phyloP scores from a whole-genome alignment of 2,329 filamentous ascomycete genomes.

The Penicillium sp. region DNA sequence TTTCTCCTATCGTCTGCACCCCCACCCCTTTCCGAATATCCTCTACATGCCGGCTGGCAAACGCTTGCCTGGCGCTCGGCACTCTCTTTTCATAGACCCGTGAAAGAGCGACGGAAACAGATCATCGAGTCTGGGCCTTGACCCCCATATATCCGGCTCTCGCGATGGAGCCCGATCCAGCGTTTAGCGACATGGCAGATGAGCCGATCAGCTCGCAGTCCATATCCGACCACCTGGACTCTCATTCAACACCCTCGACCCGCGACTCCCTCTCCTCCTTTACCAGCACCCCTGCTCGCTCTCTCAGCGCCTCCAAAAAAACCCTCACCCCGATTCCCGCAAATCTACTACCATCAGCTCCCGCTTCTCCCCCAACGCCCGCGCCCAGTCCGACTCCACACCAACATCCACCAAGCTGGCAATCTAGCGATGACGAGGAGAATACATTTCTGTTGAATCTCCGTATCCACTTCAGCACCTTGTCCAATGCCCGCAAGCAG shows the following conservation, averaged over 20 bases:
- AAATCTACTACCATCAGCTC: conserved; percentile 65
- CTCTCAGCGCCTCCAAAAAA: conserved; percentile 33
- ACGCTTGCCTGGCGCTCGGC: not conserved
- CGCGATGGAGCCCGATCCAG: conserved; percentile 25
- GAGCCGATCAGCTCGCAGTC: conserved; percentile 20
- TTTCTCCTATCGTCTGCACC: not conserved
- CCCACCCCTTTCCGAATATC: not conserved
- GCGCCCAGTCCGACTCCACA: conserved; percentile 67
- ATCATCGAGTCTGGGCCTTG: not conserved
- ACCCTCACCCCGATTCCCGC: conserved; percentile 57
- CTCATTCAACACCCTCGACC: conserved; percentile 39
- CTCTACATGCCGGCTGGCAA: not conserved
- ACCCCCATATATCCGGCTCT: conserved; percentile 1
- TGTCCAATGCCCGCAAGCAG: conserved; percentile 74
- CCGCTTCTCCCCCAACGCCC: conserved; percentile 67
- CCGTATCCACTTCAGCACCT: conserved; percentile 75
- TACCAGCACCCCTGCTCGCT: conserved; percentile 21
- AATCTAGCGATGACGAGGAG: conserved; percentile 63
- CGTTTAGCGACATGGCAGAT: conserved; percentile 23
- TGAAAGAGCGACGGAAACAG: not conserved
- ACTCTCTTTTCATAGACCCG: not conserved
- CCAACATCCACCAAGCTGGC: conserved; percentile 58
- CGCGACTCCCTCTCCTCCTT: conserved; percentile 23
- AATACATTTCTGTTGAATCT: conserved; percentile 80
- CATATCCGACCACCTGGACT: conserved; percentile 22